Base-by-base conservation (phyloP, 2,329 filamentous ascomycete species). In the Trichoderma asperellum region DNA sequence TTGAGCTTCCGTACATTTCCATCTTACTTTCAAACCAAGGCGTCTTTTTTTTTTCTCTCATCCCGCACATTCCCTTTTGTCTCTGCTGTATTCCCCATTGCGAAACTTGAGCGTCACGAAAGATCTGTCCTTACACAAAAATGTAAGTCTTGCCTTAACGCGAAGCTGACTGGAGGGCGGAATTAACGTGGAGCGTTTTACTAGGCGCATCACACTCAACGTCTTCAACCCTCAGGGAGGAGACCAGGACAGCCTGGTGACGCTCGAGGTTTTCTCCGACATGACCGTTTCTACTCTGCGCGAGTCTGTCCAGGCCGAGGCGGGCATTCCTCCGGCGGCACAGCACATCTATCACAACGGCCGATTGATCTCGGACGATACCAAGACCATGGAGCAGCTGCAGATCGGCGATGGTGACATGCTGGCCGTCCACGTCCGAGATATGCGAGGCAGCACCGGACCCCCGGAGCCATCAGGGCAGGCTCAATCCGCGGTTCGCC, bases 301-400 rank as follows among this genome's bases (percentile, higher is more conserved):
- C 81, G 92, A 90, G 77, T 92, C 93, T 77, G 91, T 99, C 77
- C 89, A 96, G 78, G 92, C 89, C 80, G 95, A 98, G 81, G 91
- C 91, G 60, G 84, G 85, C 75, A 90, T 97, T 74, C 88, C 92
- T 34, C 86, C 89, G 21, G 83, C 85, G 56, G 86, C 91, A 58
- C 94, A 97, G 79, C 90, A 93, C 77, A 90, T 98, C 77, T 96
- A 96, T 81, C 92, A 95, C 82, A 96, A 97, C 79, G 96, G 95
- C 73, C 88, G 89, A 73, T 87, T 94, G 53, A 88, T 99, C 68
- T 86, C 84, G 73, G 90, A 94, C 80, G 91, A 94, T 75, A 81
- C 86, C 70, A 91, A 94, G 79, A 97, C 94, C 3, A 87, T 99
- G 77, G 88, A 94, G 73, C 87, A 95, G 75, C 87, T 94, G 37